Evolutionary conservation across 129 eudicot species (phyloP).

Genomic region (Ambrosia trifida): DNA sequence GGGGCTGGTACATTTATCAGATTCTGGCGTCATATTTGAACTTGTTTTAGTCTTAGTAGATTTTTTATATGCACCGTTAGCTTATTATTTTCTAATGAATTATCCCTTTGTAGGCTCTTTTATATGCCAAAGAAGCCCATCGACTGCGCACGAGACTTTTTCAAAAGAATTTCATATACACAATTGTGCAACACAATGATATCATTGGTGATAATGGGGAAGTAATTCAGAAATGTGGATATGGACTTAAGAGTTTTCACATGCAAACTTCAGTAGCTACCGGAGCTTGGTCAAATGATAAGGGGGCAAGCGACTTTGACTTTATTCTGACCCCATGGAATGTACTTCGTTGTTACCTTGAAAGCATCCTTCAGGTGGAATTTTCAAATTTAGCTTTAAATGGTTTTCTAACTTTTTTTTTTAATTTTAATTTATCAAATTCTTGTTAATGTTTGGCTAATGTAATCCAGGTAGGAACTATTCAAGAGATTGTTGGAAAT

Average conservation of each 20-base stretch:
- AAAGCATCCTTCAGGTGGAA: conserved; percentile 88
- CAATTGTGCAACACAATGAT: conserved; percentile 50
- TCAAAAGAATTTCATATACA: conserved; percentile 53
- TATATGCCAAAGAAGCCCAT: conserved; percentile 83
- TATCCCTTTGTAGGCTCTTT: conserved; percentile 64
- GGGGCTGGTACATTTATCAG: conserved; percentile 1
- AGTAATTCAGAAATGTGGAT: conserved; percentile 38
- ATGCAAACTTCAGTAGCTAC: conserved; percentile 45
- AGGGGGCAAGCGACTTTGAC: conserved; percentile 42
- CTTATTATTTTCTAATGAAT: conserved; percentile 13
- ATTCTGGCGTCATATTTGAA: not conserved
- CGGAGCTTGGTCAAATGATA: conserved; percentile 43
- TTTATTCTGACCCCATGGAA: conserved; percentile 84
- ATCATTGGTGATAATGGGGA: conserved; percentile 47
- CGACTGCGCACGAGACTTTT: conserved; percentile 67
- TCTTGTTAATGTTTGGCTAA: conserved; percentile 16
- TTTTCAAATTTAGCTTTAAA: conserved; percentile 6
- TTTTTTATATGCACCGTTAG: not conserved
- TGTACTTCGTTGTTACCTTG: conserved; percentile 81
- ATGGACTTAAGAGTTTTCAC: conserved; percentile 47
- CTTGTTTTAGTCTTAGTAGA: conserved; percentile 7
- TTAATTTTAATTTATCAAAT: not conserved
- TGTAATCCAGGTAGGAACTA: conserved; percentile 58
- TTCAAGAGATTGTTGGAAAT: conserved; percentile 88
- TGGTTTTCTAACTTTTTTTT: not conserved